Conservation (phyloP, 441 rosid species). For the Capsella rubella region DNA sequence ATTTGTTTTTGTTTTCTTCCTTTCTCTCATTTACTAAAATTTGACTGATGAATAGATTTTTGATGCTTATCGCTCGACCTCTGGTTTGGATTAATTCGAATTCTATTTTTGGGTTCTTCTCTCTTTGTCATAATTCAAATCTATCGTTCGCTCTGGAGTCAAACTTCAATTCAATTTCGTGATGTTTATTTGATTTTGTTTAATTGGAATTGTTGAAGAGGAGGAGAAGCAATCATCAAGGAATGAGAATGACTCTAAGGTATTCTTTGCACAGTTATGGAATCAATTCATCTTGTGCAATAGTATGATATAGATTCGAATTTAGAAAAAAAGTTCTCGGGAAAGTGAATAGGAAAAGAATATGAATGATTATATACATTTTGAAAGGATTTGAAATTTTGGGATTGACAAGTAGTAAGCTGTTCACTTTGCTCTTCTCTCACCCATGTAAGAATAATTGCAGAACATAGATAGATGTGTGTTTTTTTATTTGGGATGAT, state of each 20-base stretch:
- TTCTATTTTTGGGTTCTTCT: slow-evolving; percentile 34
- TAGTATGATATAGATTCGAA: background rate
- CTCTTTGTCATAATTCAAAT: slow-evolving; percentile 33
- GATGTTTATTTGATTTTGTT: slow-evolving; percentile 36
- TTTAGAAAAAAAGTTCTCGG: background rate
- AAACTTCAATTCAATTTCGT: slow-evolving; percentile 25
- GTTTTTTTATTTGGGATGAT: background rate
- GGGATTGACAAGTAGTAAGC: slow-evolving; percentile 12
- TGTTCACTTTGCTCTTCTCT: slow-evolving; percentile 23
- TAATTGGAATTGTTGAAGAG: slow-evolving; percentile 54
- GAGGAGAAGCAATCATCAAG: slow-evolving; percentile 53
- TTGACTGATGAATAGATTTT: slow-evolving; percentile 39
- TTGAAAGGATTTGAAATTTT: slow-evolving; percentile 18
- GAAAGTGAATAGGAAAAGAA: background rate
- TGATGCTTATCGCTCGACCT: slow-evolving; percentile 35
- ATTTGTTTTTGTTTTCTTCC: background rate
- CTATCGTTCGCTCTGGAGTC: slow-evolving; percentile 31
- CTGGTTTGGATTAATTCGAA: slow-evolving; percentile 28
- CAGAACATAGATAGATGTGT: background rate
- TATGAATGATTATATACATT: background rate
- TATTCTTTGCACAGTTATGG: slow-evolving; percentile 21
- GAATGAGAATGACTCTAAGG: slow-evolving; percentile 63
- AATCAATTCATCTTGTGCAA: slow-evolving; percentile 6
- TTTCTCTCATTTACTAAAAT: slow-evolving; percentile 47
- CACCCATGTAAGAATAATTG: background rate